A percentile compares a stretch with the other conserved stretches of the same genome.
These are phyloP conservation scores for Cucurbita moschata DNA, from an alignment of 306 rosid genomes.

Conservation along the genomic window DNA sequence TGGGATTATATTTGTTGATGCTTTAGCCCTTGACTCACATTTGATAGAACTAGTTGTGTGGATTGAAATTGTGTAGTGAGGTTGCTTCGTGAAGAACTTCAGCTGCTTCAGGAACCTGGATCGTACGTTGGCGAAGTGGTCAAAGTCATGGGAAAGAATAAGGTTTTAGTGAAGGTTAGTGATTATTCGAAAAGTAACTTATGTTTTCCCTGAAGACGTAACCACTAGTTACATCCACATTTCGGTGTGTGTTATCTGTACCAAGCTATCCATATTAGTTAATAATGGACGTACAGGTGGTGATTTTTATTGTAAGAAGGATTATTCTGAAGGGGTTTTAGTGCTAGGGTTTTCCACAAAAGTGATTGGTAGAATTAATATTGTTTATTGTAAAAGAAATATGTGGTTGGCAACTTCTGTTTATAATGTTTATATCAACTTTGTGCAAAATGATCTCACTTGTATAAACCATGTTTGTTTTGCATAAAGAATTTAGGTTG, in stretches of 20 bases:
- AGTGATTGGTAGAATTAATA: background rate
- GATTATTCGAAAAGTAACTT: background rate
- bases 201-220: background rate
- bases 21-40: background rate
- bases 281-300: background rate
- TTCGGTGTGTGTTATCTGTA: background rate
- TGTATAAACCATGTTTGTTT: background rate
- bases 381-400: background rate
- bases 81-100: conserved; percentile 93
- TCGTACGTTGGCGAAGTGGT: conserved; percentile 96
- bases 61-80: conserved; percentile 44
- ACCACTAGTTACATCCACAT: background rate
- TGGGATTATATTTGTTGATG: background rate
- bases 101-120: conserved; percentile 97
- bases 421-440: background rate
- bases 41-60: background rate
- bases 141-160: conserved; percentile 94
- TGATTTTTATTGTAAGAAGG: background rate
- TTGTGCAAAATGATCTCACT: background rate
- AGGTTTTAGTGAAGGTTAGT: conserved; percentile 84
- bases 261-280: background rate
- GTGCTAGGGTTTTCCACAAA: background rate
- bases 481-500: background rate
- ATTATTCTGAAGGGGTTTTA: background rate
- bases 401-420: background rate